Percentiles rank a stretch among this genome's conserved stretches.
Conservation (phyloP, 169 alveolate genomes). For the Eimeria maxima region DNA sequence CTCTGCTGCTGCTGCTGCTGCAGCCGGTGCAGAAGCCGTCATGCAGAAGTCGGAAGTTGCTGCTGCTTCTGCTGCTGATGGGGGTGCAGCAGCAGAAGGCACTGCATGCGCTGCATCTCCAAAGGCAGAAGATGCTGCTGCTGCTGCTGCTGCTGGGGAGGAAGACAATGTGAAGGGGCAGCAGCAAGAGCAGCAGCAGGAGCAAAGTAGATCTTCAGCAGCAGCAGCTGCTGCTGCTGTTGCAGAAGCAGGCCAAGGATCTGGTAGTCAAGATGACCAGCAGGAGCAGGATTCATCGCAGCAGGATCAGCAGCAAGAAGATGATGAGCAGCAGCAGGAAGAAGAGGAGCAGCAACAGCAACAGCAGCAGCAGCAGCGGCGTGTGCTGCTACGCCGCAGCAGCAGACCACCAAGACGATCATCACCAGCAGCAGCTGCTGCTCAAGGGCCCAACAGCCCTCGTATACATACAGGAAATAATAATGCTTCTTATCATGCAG, state of each 20-base stretch:
- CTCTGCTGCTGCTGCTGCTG: too few relatives aligned
- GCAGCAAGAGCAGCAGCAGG: constrained; percentile 27
- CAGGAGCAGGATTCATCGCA: constrained; percentile 18
- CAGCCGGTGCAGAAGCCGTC: too few relatives aligned
- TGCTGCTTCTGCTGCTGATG: background rate
- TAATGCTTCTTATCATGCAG: constrained; percentile 3
- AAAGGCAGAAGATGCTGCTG: too few relatives aligned
- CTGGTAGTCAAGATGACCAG: background rate
- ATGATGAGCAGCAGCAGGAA: background rate
- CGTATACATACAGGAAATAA: constrained; percentile 1
- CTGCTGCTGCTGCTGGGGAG: background rate
- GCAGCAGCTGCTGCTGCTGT: background rate
- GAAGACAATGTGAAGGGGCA: background rate
- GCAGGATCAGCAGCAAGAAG: constrained; percentile 14
- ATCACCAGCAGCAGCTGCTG: constrained; percentile 27
- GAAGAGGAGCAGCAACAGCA: background rate
- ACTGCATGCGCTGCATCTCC: too few relatives aligned
- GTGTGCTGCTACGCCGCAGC: constrained; percentile 31
- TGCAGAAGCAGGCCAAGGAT: background rate
- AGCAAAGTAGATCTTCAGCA: background rate
- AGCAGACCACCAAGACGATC: constrained; percentile 26
- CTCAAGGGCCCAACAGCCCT: constrained; percentile 11
- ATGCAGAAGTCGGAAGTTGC: background rate
- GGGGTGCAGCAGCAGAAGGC: too few relatives aligned
- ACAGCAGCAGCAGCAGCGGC: constrained; percentile 24